Evolutionary conservation across 2,329 filamentous ascomycete genomes (phyloP).

Genomic region (Tolypocladium ophioglossoides): DNA sequence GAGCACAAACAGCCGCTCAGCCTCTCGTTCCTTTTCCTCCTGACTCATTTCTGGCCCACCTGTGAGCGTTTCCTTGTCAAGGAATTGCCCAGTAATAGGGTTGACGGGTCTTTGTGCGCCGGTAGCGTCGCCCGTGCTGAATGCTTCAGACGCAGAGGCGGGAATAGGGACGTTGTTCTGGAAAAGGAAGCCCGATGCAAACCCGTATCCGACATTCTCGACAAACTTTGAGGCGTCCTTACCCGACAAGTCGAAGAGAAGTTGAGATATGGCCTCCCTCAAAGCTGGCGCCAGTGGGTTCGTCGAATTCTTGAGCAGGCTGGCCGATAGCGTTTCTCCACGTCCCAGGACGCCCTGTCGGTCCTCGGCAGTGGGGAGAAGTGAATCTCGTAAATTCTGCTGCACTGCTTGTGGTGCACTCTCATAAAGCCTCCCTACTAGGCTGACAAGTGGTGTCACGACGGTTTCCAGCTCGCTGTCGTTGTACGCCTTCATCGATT

Average conservation of each 20-base stretch:
- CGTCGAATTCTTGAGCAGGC: slow-evolving; percentile 66
- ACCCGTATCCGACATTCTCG: slow-evolving; percentile 88
- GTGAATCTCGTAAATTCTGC: slow-evolving; percentile 48
- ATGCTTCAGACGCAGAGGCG: slow-evolving; percentile 45
- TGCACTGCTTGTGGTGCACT: slow-evolving; percentile 52
- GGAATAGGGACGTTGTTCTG: slow-evolving; percentile 74
- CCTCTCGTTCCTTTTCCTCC: slow-evolving; percentile 87
- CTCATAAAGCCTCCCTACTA: slow-evolving; percentile 61
- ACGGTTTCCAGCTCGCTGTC: slow-evolving; percentile 62
- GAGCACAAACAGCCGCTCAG: slow-evolving; percentile 78
- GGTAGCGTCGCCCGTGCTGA: slow-evolving; percentile 17
- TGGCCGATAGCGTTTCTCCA: slow-evolving; percentile 62
- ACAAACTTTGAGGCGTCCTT: slow-evolving; percentile 73
- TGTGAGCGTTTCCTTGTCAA: slow-evolving; percentile 54
- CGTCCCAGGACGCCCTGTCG: slow-evolving; percentile 67
- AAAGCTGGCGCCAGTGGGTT: slow-evolving; percentile 62
- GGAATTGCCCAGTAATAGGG: slow-evolving; percentile 75
- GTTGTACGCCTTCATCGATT: slow-evolving; percentile 50
- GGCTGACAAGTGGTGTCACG: slow-evolving; percentile 62
- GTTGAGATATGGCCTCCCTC: slow-evolving; percentile 61
- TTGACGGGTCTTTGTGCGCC: slow-evolving; percentile 46
- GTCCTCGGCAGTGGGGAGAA: slow-evolving; percentile 71
- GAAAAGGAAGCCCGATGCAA: slow-evolving; percentile 81
- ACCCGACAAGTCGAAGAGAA: slow-evolving; percentile 82
- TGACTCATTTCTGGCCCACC: slow-evolving; percentile 67